These are phyloP conservation scores for Fusarium sp. DNA, from an alignment of 2,329 filamentous ascomycete genomes.

Conservation along the genomic window DNA sequence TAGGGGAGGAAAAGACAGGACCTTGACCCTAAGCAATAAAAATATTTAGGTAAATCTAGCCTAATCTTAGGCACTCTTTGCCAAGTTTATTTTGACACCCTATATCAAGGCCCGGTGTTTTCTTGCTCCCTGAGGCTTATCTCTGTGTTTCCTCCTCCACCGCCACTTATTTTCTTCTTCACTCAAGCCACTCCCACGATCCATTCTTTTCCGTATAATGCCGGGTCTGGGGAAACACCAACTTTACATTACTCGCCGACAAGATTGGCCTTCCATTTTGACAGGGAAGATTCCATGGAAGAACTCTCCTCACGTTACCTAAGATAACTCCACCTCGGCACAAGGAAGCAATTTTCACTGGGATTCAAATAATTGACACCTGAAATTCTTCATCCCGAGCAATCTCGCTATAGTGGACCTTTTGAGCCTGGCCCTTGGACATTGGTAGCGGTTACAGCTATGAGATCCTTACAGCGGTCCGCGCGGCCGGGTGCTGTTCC, in stretches of 20 bases:
- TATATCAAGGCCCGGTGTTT: too few species aligned
- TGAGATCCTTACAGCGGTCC: conserved; percentile 13
- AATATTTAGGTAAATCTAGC: too few species aligned
- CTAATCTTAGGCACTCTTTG: too few species aligned
- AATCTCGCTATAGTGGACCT: conserved; percentile 30
- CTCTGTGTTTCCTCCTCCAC: neutral
- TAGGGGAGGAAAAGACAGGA: too few species aligned
- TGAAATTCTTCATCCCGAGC: conserved; percentile 18
- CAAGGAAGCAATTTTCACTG: neutral
- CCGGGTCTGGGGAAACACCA: conserved; percentile 32
- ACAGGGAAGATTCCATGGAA: conserved; percentile 33
- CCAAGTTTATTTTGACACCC: too few species aligned
- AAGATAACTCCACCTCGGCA: conserved; percentile 10
- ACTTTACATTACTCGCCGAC: conserved; percentile 12
- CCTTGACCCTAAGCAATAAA: too few species aligned
- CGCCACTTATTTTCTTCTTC: neutral
- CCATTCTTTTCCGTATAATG: conserved; percentile 21
- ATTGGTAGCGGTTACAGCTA: neutral
- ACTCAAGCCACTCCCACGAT: conserved; percentile 18
- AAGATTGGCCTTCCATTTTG: conserved; percentile 8
- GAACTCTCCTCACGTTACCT: conserved; percentile 8
- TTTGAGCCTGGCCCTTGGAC: conserved; percentile 6
- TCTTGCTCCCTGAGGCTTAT: too few species aligned
- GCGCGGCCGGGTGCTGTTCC: conserved; percentile 9
- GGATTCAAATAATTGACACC: conserved; percentile 5